phyloP scores from a whole-genome alignment of 2,329 filamentous ascomycete species.

The Leptographium lundbergii region DNA sequence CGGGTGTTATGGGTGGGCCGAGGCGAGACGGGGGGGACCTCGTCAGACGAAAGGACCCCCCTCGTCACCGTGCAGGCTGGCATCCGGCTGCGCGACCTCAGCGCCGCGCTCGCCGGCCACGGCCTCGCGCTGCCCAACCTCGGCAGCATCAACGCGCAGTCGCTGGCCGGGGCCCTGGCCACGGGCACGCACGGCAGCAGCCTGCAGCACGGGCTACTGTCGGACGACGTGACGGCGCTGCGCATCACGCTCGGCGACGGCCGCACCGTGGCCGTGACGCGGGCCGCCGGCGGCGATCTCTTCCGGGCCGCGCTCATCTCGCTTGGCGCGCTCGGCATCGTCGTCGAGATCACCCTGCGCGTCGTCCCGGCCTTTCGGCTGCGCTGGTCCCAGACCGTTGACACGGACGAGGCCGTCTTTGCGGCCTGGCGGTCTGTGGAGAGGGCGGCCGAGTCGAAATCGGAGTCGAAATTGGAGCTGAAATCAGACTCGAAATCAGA shows the following conservation, averaged over 20 bases:
- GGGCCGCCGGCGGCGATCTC: conserved; percentile 57
- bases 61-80: conserved; percentile 75
- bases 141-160: conserved; percentile 91
- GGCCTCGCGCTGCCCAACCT: conserved; percentile 83
- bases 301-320: conserved; percentile 83
- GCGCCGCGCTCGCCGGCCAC: conserved; percentile 57
- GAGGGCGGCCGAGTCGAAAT: too few species aligned
- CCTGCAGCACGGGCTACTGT: conserved; percentile 69
- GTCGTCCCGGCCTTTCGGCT: conserved; percentile 74
- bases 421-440: conserved; percentile 37
- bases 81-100: conserved; percentile 66
- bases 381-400: conserved; percentile 71
- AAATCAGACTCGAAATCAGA: too few species aligned
- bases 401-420: conserved; percentile 56
- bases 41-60: too few species aligned
- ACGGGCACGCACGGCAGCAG: conserved; percentile 92
- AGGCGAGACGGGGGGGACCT: neutral
- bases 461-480: too few species aligned
- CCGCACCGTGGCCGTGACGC: conserved; percentile 53
- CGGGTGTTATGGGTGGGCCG: conserved; percentile 56
- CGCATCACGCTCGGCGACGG: conserved; percentile 77
- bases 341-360: conserved; percentile 78
- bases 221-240: conserved; percentile 61
- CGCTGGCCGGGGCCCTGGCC: conserved; percentile 79
- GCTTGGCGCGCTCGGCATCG: conserved; percentile 79